Percentiles rank a stretch among this genome's conserved stretches.
Evolutionary conservation across 495 filamentous ascomycete genomes (phyloP).

Genomic region (Oidiodendron maius): DNA sequence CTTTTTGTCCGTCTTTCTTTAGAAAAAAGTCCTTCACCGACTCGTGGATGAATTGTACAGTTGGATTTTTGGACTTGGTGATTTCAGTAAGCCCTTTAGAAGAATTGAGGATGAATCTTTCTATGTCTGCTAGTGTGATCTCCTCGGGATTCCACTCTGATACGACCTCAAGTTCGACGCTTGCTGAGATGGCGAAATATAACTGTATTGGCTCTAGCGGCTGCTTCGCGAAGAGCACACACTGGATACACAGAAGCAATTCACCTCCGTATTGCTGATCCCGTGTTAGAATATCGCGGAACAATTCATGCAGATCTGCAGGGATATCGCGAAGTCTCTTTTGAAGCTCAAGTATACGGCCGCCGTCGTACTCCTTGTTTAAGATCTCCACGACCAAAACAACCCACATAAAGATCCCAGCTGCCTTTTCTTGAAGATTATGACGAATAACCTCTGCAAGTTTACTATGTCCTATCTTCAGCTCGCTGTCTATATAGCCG

Average conservation of each 20-base stretch:
- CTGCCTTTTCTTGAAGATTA: conserved; percentile 7
- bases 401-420: no score
- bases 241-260: conserved; percentile 23
- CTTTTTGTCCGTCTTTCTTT: conserved; percentile 13
- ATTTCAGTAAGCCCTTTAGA: conserved; percentile 28
- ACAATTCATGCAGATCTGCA: conserved; percentile 19
- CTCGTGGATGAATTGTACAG: conserved; percentile 35
- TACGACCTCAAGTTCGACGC: conserved; percentile 15
- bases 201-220: conserved; percentile 24
- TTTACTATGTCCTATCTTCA: conserved; percentile 8
- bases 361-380: conserved; percentile 1
- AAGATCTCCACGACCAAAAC: conserved; percentile 7
- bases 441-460: conserved; percentile 13
- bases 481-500: conserved; percentile 14
- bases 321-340: conserved; percentile 12
- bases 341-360: neutral
- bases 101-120: conserved; percentile 21
- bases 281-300: conserved; percentile 12
- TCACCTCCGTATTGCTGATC: neutral
- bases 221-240: conserved; percentile 22
- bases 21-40: conserved; percentile 31
- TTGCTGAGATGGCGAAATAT: conserved; percentile 19
- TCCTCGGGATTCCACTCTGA: conserved; percentile 18
- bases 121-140: conserved; percentile 13
- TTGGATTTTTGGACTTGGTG: conserved; percentile 4